Conservation (phyloP, 2,329 filamentous ascomycete genomes). For the Cladobotryum mycophilum region DNA sequence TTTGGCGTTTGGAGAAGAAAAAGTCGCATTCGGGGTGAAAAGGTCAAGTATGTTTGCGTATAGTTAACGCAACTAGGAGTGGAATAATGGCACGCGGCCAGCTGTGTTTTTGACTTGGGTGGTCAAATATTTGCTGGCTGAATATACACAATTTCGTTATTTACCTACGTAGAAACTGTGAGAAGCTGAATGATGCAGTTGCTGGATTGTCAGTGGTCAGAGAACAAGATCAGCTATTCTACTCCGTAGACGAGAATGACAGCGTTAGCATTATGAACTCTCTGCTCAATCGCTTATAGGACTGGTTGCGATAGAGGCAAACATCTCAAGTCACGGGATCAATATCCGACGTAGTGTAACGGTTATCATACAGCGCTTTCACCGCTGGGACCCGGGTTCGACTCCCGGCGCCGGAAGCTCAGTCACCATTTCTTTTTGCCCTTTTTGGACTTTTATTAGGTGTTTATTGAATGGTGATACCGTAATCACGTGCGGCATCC, state of each 20-base stretch:
- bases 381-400: conserved; percentile 14
- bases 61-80: conserved; percentile 4
- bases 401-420: conserved; percentile 13
- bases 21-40: background rate
- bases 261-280: too few species aligned
- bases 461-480: too few species aligned
- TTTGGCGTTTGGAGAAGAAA: conserved; percentile 6
- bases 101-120: background rate
- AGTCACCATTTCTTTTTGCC: background rate
- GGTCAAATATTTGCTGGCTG: background rate
- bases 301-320: too few species aligned
- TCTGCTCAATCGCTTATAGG: too few species aligned
- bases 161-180: too few species aligned
- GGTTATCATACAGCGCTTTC: conserved; percentile 14
- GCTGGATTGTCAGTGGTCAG: too few species aligned
- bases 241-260: too few species aligned
- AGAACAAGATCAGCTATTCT: too few species aligned
- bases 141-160: too few species aligned
- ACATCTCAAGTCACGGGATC: conserved; percentile 10
- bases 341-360: conserved; percentile 13
- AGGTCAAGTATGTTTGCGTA: conserved; percentile 12
- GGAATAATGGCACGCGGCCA: conserved; percentile 1
- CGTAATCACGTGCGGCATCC: too few species aligned
- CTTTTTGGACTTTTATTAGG: too few species aligned
- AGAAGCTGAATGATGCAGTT: background rate